Percentiles rank a stretch among this genome's conserved stretches.
phyloP scores from a whole-genome alignment of 78 protist genomes.

The Speleostelium caveatum region DNA sequence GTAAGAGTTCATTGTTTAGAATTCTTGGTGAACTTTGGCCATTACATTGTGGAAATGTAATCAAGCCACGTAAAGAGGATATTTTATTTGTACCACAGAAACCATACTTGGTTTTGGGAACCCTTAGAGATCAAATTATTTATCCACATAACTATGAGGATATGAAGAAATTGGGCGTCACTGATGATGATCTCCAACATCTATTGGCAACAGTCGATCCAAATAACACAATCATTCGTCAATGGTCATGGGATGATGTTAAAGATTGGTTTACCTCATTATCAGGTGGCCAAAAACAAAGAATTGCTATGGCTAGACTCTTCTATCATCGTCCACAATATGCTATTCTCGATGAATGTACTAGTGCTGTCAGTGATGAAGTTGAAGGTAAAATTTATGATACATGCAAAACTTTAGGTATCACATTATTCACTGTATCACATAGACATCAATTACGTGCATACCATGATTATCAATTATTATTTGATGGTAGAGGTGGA shows the following conservation, averaged over 20 bases:
- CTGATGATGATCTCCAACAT: constrained; percentile 85
- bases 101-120: constrained; percentile 91
- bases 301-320: constrained; percentile 93
- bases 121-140: constrained; percentile 90
- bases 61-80: constrained; percentile 82
- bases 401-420: constrained; percentile 81
- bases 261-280: constrained; percentile 82
- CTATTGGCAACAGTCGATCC: constrained; percentile 84
- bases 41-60: constrained; percentile 79
- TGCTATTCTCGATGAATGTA: constrained; percentile 95
- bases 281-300: constrained; percentile 89
- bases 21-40: constrained; percentile 94
- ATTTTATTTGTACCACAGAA: constrained; percentile 88
- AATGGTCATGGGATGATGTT: constrained; percentile 75
- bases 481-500: constrained; percentile 85
- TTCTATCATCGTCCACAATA: constrained; percentile 91
- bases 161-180: constrained; percentile 72
- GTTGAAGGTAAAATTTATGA: constrained; percentile 83
- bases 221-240: constrained; percentile 58
- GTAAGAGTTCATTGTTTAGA: constrained; percentile 90
- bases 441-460: constrained; percentile 76
- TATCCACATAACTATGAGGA: constrained; percentile 86
- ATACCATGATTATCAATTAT: constrained; percentile 72
- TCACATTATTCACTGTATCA: constrained; percentile 88
- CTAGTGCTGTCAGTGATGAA: constrained; percentile 86